phyloP scores from a whole-genome alignment of 768 basidiomycete species.

The Hygrocybe punicea region DNA sequence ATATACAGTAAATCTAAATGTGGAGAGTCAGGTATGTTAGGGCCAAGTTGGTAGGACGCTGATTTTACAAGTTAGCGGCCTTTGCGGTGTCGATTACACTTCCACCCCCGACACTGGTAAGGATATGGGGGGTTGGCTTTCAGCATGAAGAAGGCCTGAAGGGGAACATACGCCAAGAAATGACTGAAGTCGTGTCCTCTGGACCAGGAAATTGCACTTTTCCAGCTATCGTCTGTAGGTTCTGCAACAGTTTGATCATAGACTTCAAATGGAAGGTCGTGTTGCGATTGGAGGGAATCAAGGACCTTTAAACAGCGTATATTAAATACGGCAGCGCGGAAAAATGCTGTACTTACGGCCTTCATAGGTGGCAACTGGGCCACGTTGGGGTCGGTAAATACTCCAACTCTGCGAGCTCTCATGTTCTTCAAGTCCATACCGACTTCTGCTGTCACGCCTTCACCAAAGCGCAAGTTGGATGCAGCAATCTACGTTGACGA shows the following conservation, averaged over 20 bases:
- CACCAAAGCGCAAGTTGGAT: constrained; percentile 83
- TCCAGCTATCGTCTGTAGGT: constrained; percentile 89
- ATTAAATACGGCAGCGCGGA: background rate
- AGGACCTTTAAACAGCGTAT: constrained; percentile 49
- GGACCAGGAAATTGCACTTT: constrained; percentile 85
- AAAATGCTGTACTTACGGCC: constrained; percentile 47
- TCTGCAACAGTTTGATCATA: constrained; percentile 82
- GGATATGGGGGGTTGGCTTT: background rate
- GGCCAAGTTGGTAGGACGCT: background rate
- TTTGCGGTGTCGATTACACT: constrained; percentile 96
- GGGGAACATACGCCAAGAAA: constrained; percentile 70
- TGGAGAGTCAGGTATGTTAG: constrained; percentile 5
- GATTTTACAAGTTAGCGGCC: constrained; percentile 77
- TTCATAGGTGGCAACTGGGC: constrained; percentile 80
- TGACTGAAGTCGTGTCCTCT: constrained; percentile 86
- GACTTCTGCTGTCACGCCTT: constrained; percentile 85
- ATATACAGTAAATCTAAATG: constrained; percentile 76
- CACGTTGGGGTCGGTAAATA: constrained; percentile 89
- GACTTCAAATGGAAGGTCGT: constrained; percentile 74
- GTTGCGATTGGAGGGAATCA: constrained; percentile 73
- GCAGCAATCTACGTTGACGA: constrained; percentile 69
- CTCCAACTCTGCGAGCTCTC: constrained; percentile 87
- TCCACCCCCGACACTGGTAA: constrained; percentile 77
- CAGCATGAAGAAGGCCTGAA: constrained; percentile 1
- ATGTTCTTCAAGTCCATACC: constrained; percentile 94